These are phyloP conservation scores for Coix lacrymajobi DNA, from an alignment of 176 grass and related monocot species.

Conservation along the genomic window DNA sequence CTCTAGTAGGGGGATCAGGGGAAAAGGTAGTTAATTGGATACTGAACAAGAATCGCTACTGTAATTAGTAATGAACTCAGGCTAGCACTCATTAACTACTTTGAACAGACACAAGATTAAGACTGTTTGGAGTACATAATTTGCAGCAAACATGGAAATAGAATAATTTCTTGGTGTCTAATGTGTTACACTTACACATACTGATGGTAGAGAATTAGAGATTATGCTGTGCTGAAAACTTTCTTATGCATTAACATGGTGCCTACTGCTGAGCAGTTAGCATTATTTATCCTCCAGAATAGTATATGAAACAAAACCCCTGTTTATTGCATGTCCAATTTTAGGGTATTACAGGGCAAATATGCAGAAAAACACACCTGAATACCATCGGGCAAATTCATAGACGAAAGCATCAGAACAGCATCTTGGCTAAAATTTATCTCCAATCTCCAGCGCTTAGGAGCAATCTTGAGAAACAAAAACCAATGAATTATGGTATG, in stretches of 20 bases:
- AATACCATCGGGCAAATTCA: constrained; percentile 92
- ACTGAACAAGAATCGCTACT: constrained; percentile 1
- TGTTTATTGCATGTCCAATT: background rate
- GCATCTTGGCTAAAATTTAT: constrained; percentile 93
- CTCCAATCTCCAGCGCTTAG: constrained; percentile 89
- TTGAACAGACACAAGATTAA: background rate
- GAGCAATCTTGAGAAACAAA: constrained; percentile 54
- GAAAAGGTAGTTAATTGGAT: background rate
- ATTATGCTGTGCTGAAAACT: background rate
- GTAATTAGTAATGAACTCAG: background rate
- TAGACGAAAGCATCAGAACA: constrained; percentile 95
- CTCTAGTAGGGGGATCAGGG: constrained; percentile 38
- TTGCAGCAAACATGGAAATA: background rate
- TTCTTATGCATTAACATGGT: background rate
- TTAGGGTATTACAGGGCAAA: background rate
- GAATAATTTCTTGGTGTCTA: background rate
- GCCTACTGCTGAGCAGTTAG: background rate
- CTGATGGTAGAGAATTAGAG: background rate
- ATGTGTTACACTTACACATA: background rate
- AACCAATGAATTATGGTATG: background rate
- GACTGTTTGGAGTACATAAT: background rate
- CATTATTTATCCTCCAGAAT: background rate
- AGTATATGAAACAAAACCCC: background rate
- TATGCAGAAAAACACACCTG: constrained; percentile 51
- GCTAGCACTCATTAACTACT: background rate